Conservation (phyloP, 768 basidiomycete genomes). For the Leccinellum albellum region DNA sequence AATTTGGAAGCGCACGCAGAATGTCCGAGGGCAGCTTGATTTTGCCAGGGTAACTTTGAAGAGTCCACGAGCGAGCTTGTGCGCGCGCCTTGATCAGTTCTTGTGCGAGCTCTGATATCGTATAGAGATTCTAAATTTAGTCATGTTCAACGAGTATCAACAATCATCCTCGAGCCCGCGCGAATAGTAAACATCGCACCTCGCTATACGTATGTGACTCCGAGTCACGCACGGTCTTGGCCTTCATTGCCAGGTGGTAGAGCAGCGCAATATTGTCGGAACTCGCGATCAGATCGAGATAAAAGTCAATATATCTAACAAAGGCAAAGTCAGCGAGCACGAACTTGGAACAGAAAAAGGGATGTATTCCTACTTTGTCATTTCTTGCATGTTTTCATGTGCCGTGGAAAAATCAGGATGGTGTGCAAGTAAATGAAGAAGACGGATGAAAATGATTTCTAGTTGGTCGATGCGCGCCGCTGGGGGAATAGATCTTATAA, state of each 20-base stretch:
- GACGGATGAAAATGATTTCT: slow-evolving; percentile 79
- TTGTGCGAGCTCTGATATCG: slow-evolving; percentile 84
- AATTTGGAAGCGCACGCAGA: slow-evolving; percentile 62
- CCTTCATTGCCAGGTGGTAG: slow-evolving; percentile 74
- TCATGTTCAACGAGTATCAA: neutral
- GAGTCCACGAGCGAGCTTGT: slow-evolving; percentile 62
- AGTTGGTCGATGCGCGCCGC: slow-evolving; percentile 61
- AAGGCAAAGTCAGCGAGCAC: neutral
- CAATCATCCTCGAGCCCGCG: neutral
- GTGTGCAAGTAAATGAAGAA: slow-evolving; percentile 86
- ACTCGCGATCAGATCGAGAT: slow-evolving; percentile 70
- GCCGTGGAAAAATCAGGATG: slow-evolving; percentile 85
- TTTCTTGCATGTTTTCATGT: slow-evolving; percentile 67
- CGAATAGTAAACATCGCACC: slow-evolving; percentile 36
- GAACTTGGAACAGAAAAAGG: neutral
- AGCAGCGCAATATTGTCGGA: slow-evolving; percentile 83
- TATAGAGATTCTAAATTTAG: slow-evolving; percentile 71
- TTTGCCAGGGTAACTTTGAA: slow-evolving; percentile 78
- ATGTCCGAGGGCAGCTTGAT: slow-evolving; percentile 80
- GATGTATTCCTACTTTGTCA: slow-evolving; percentile 63
- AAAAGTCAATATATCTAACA: slow-evolving; percentile 82
- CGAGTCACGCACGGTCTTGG: slow-evolving; percentile 84
- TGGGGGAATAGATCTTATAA: slow-evolving; percentile 45
- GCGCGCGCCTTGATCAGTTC: slow-evolving; percentile 73
- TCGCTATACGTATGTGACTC: slow-evolving; percentile 66